Base-by-base conservation (phyloP, 2,329 filamentous ascomycete genomes). In the Penicillium sp. region DNA sequence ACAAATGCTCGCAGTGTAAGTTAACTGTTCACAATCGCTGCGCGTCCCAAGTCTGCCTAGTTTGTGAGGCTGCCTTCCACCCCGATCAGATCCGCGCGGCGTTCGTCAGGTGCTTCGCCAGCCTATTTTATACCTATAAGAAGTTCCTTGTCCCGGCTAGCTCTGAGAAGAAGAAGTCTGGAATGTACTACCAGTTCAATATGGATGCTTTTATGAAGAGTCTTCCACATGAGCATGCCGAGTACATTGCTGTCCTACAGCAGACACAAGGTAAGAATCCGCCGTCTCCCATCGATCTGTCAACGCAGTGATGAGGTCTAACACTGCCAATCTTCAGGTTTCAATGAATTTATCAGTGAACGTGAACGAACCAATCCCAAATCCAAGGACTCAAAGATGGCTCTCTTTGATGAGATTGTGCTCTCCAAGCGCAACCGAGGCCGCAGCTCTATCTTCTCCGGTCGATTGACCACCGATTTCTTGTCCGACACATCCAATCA, bases 61-160 rank as follows among this genome's bases (percentile, higher is more conserved):
- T 88, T 14, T 90, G 87, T 70, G 85, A 87, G n/a, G 81, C 83
- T 14, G 87, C 86, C 2, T 90, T 90, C 78, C 83, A 86, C 62
- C 82, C 87, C 7, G 87, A 89, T 65, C 87, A 89, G 72, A 80
- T 90, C 45, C 84, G 87, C 19, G 87, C 87, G 16, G 87, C 87
- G 0, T 90, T 90, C 70, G 87, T 89, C 35, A 81, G 87, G 69
- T 89, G 86, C 75, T 89, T 90, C 68, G 87, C 87, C 35, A 89
- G 86, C 68, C 77, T 90, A 59, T 82, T 90, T 65, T 89, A 89
- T 75, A 90, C 87, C 0, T 90, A 90, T 71, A 84, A 88, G 58
- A 85, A 85, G 66, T 89, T 83, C 70, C 79, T 90, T 62, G 74
- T 82, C 25, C 84, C 86, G 4, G 83, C 87, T 16, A 82, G 78